Base-by-base conservation (phyloP, 148 eudicot genomes). In the Rhododendron griersonianum region DNA sequence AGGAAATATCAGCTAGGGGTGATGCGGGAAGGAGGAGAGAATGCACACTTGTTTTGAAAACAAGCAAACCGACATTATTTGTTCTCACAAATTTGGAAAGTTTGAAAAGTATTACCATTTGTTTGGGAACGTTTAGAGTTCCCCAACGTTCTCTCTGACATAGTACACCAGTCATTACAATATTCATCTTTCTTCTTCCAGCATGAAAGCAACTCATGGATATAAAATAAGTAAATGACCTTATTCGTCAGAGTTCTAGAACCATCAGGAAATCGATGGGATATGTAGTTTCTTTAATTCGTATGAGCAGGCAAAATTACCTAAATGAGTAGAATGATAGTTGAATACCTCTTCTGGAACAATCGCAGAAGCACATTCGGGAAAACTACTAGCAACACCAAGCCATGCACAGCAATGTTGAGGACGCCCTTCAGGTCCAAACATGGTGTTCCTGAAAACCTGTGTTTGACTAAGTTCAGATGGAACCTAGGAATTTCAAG, bases 341-440 rank as follows among this genome's bases (percentile, higher is more conserved):
- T 85, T 84, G 41, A 82, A 86, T 94, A 97, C 99, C 99, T 97
- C 99, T 87, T 97, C 99, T 3, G 99, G 96, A 87, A 97, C 99
- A 89, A 97, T 91, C 57, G 89, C 92, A 59, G 98, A 97, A 83
- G 99, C 98, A 91, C 98, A 93, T 88, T 97, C 98, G 2, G 99
- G 99, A 87, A 97, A 97, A 89, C 99, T 93, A 91, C 99, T 97
- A 84, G 99, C 99, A 91, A 97, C 96, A 88, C 99, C 98, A 86
- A 97, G 98, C 99, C 99, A 97, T 39, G 98, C 99, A 91, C 98
- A 97, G 89, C 99, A 97, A 88, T 97, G 99, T 81, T 97, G 99
- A 55, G 99, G 99, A 86, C 98, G 98, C 78, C 99, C 99, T 91
- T 97, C 99, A 57, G 99, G 99, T 84, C 98, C 99, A 97, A 97